A percentile compares a stretch with the other conserved stretches of the same genome.
These are phyloP conservation scores for Protea cynaroides DNA, from an alignment of 164 flowering plant species.

Conservation along the genomic window DNA sequence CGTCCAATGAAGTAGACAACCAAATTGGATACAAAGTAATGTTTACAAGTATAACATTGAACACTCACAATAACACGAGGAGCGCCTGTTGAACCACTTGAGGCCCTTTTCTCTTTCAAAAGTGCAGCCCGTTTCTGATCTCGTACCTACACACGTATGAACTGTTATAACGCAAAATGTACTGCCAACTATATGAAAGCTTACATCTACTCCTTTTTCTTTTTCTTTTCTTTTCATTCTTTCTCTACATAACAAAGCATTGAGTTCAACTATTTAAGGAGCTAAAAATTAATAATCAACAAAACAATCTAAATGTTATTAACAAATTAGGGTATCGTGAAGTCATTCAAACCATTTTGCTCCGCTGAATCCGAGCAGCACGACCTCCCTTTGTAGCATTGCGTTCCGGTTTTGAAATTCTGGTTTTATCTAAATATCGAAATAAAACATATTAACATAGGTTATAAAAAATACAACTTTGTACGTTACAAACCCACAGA, in stretches of 20 bases:
- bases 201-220: no score
- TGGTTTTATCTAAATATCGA: slow-evolving; percentile 41
- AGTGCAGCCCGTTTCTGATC: slow-evolving; percentile 77
- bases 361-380: slow-evolving; percentile 72
- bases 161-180: neutral
- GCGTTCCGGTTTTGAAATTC: slow-evolving; percentile 45
- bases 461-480: no score
- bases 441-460: neutral
- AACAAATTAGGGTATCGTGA: neutral
- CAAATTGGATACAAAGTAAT: neutral
- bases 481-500: no score
- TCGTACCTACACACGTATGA: slow-evolving; percentile 39
- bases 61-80: slow-evolving; percentile 85
- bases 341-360: slow-evolving; percentile 51
- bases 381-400: slow-evolving; percentile 64
- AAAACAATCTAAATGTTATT: no score
- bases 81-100: slow-evolving; percentile 51
- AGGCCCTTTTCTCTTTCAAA: slow-evolving; percentile 77
- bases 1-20: neutral
- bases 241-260: neutral
- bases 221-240: neutral
- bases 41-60: slow-evolving; percentile 20
- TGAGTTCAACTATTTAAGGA: neutral
- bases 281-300: neutral
- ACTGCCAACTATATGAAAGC: neutral